These are phyloP conservation scores for Xylaria longipes DNA, from an alignment of 495 filamentous ascomycete genomes.

Conservation along the genomic window DNA sequence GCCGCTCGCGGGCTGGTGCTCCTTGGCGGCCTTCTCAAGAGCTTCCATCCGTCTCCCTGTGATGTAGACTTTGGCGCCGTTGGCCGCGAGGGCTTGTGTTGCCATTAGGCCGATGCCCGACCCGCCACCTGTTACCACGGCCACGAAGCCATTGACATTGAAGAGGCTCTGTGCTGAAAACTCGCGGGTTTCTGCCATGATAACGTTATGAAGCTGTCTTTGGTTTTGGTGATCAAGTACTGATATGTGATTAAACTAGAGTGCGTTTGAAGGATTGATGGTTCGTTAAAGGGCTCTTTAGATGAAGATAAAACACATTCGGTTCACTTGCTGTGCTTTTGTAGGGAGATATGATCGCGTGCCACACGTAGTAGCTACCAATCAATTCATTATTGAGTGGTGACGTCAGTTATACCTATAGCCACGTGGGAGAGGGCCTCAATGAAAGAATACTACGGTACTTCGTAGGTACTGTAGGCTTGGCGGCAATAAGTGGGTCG, in stretches of 20 bases:
- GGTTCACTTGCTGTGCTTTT: neutral
- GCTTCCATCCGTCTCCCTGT: constrained; percentile 63
- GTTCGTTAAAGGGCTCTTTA: neutral
- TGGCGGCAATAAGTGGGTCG: neutral
- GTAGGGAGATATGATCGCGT: neutral
- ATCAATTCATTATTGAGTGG: constrained; percentile 7
- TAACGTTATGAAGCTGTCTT: neutral
- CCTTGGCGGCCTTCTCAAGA: constrained; percentile 55
- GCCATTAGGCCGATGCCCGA: constrained; percentile 67
- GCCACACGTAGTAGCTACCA: neutral
- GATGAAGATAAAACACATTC: neutral
- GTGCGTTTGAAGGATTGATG: neutral
- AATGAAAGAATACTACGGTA: neutral
- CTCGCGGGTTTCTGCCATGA: constrained; percentile 41
- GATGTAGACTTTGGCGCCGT: constrained; percentile 73
- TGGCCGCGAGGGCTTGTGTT: constrained; percentile 64
- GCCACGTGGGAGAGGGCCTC: constrained; percentile 3
- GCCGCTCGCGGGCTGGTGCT: constrained; percentile 39
- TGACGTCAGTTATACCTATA: constrained; percentile 23
- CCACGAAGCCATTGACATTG: constrained; percentile 61
- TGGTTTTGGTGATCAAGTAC: neutral
- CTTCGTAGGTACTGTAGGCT: neutral
- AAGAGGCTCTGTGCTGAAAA: constrained; percentile 54
- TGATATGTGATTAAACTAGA: neutral
- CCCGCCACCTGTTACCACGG: constrained; percentile 66